Evolutionary conservation across 2,329 filamentous ascomycete genomes (phyloP).

Genomic region (Aspergillus unguis): DNA sequence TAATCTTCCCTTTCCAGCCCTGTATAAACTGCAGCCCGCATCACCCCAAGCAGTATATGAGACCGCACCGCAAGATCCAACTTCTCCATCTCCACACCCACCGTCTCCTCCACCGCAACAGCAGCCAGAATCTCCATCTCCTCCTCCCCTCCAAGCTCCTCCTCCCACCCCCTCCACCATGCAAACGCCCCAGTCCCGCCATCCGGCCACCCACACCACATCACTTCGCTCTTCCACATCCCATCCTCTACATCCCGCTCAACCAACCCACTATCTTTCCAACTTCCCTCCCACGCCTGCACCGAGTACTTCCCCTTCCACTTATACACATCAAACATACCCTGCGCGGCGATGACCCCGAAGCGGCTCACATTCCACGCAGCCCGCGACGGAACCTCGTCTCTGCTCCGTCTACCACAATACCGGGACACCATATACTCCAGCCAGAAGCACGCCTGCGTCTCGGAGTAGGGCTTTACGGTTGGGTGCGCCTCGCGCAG

Average conservation of each 20-base stretch:
- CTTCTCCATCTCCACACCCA: conserved; percentile 15
- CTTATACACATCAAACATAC: conserved; percentile 15
- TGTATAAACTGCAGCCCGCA: conserved; percentile 18
- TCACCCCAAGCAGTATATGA: conserved; percentile 20
- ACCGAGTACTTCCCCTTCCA: conserved; percentile 16
- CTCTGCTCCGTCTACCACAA: background rate
- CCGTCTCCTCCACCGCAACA: conserved; percentile 21
- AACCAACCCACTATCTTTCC: no score
- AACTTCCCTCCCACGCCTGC: conserved; percentile 13
- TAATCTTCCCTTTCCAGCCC: conserved; percentile 16
- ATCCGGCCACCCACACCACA: conserved; percentile 22
- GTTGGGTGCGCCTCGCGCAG: conserved; percentile 13
- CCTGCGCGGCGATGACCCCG: conserved; percentile 17
- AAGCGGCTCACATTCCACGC: conserved; percentile 13
- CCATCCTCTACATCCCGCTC: conserved; percentile 15
- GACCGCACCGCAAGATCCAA: conserved; percentile 20
- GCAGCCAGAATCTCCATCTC: conserved; percentile 21
- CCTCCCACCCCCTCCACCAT: conserved; percentile 22
- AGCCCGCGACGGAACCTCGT: conserved; percentile 6
- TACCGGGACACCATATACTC: conserved; percentile 11
- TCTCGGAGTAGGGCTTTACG: conserved; percentile 18
- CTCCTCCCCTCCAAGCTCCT: conserved; percentile 22
- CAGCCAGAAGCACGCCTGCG: conserved; percentile 23
- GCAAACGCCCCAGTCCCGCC: conserved; percentile 18
- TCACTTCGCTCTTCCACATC: conserved; percentile 15